These are phyloP conservation scores for Scheffersomyces amazonensis DNA, from an alignment of 805 yeast species.

Conservation along the genomic window DNA sequence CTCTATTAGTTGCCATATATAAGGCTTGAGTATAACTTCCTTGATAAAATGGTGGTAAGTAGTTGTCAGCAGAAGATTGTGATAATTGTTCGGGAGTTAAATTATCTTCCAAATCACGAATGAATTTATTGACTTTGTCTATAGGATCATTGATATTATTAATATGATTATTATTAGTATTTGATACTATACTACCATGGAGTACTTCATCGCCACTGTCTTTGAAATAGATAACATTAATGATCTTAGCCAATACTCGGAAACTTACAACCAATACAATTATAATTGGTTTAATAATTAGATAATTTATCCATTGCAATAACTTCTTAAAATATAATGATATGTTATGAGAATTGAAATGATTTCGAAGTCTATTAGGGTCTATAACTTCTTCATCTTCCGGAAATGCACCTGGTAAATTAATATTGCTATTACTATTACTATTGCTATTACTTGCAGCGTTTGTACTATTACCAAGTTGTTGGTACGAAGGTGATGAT, in stretches of 20 bases:
- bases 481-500: neutral
- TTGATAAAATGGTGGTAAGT: constrained; percentile 50
- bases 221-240: constrained; percentile 22
- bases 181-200: neutral
- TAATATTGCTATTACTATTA: neutral
- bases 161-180: constrained; percentile 1
- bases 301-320: constrained; percentile 3
- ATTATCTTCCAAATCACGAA: constrained; percentile 49
- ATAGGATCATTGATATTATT: constrained; percentile 43
- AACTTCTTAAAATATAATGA: neutral
- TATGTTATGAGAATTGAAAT: neutral
- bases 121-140: constrained; percentile 50
- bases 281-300: constrained; percentile 23
- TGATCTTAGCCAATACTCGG: constrained; percentile 19
- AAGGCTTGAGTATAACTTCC: constrained; percentile 83
- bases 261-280: constrained; percentile 18
- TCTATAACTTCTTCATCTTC: neutral
- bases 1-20: constrained; percentile 63
- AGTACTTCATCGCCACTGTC: constrained; percentile 11
- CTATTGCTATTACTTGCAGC: neutral
- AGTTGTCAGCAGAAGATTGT: constrained; percentile 4
- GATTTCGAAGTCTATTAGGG: neutral
- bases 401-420: constrained; percentile 1
- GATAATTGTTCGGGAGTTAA: constrained; percentile 21
- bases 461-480: neutral